Conservation (phyloP, 2,329 filamentous ascomycete species). For the Nemania sp. region DNA sequence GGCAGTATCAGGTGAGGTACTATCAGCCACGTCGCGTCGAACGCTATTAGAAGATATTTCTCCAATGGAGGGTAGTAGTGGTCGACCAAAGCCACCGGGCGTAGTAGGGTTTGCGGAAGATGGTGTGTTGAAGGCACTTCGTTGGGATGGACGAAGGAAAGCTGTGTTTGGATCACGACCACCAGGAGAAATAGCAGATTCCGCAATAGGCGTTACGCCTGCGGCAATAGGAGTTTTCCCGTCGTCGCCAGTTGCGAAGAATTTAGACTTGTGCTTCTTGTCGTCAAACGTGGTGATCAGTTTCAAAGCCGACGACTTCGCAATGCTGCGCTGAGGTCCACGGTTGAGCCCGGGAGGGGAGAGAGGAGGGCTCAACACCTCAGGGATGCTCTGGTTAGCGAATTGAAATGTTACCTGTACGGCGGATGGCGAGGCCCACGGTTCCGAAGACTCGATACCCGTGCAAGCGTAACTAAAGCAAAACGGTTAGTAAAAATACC, state of each 20-base stretch:
- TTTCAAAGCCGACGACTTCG: constrained; percentile 86
- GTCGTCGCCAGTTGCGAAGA: constrained; percentile 68
- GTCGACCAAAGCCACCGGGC: constrained; percentile 69
- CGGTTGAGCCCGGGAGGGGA: constrained; percentile 76
- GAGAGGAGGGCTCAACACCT: constrained; percentile 76
- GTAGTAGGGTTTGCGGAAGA: constrained; percentile 73
- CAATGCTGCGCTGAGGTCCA: constrained; percentile 72
- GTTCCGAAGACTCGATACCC: constrained; percentile 83
- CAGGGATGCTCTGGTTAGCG: constrained; percentile 66
- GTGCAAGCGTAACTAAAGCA: constrained; percentile 82
- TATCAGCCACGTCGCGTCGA: constrained; percentile 50
- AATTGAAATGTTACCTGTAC: constrained; percentile 68
- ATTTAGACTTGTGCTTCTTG: constrained; percentile 70
- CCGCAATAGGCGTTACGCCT: constrained; percentile 88
- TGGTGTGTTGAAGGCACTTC: constrained; percentile 76
- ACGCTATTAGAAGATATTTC: constrained; percentile 65
- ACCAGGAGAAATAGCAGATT: constrained; percentile 79
- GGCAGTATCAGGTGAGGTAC: constrained; percentile 44
- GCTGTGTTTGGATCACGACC: constrained; percentile 74
- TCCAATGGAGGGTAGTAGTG: constrained; percentile 81
- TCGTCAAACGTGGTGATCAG: constrained; percentile 90
- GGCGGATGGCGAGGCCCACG: constrained; percentile 88
- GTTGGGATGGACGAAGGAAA: constrained; percentile 74
- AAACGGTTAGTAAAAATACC: constrained; percentile 34
- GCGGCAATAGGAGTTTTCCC: constrained; percentile 81